Base-by-base conservation (phyloP, 169 alveolate genomes). In the Eimeria falciformis region DNA sequence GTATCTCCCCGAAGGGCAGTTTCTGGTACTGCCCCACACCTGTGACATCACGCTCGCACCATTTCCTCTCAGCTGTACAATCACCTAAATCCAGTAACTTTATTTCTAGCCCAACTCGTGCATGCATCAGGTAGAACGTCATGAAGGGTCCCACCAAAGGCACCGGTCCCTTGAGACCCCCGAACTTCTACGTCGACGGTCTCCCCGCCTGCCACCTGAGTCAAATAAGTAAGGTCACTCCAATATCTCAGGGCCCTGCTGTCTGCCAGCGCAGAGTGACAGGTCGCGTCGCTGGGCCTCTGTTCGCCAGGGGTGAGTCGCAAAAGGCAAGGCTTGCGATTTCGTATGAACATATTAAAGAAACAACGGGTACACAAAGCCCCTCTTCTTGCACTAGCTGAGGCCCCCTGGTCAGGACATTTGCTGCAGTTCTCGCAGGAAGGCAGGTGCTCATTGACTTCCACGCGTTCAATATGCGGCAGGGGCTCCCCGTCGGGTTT, bases 1-100 rank as follows among this genome's bases (percentile, higher is more conserved):
- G 9, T 23, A 86, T 45, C 21, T 66, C 77, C 55, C 55, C 29
- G 73, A 86, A 86, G 12, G 69, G 85, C 29, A 45, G 40, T 18
- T 66, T 68, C 75, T 56, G 25, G 75, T 55, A 86, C 71, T 43
- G 84, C 25, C 92, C 92, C 77, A 14, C 29, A 7, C 92, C 92
- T 71, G 83, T 50, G 62, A 21, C 62, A 21, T 50, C 58, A 7
- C 58, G 58, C 58, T 9, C 58, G 78, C 43, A 27, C 23, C 78
- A 66, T 5, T 45, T 50, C 58, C n/a, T 50, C 62, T 21, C 62
- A 66, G 45, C 78, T 12, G 78, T n/a, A 66, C 3, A 14, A 66
- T 12, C 47, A 12, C 62, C 62, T 12, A 50, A 21, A n/a, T n/a
- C n/a, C n/a, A n/a, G n/a, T n/a, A n/a, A n/a, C n/a, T 14, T 14